Percentiles rank a stretch among this genome's conserved stretches.
These are phyloP conservation scores for Friedmanniomyces simplex DNA, from an alignment of 495 filamentous ascomycete genomes.

Conservation along the genomic window DNA sequence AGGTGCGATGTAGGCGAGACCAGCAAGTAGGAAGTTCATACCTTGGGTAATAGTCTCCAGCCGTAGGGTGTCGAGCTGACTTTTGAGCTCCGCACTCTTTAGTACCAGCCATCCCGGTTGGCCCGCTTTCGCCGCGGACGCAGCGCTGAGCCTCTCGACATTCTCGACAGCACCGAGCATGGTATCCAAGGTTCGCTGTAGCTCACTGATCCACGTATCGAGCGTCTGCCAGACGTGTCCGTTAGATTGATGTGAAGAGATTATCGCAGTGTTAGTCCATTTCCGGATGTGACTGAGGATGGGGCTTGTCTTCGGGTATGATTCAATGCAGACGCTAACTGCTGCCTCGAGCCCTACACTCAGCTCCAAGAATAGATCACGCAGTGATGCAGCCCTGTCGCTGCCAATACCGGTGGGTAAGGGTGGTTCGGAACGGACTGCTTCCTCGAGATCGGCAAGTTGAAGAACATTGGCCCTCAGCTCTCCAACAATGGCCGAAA, in stretches of 20 bases:
- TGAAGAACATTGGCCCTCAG: slow-evolving; percentile 7
- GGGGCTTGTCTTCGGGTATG: background rate
- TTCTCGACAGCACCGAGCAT: slow-evolving; percentile 30
- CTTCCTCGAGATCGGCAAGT: slow-evolving; percentile 5
- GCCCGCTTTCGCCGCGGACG: background rate
- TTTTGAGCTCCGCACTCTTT: background rate
- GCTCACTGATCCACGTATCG: background rate
- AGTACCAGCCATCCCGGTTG: slow-evolving; percentile 4
- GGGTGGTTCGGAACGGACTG: slow-evolving; percentile 1
- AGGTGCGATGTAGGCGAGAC: background rate
- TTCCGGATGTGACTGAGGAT: background rate
- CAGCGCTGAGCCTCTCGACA: slow-evolving; percentile 17
- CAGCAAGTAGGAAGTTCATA: background rate
- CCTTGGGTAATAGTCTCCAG: background rate
- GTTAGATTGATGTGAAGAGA: background rate
- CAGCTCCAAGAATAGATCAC: background rate
- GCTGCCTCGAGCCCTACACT: background rate
- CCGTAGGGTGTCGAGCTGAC: background rate
- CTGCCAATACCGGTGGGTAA: slow-evolving; percentile 13
- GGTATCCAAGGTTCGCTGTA: slow-evolving; percentile 14
- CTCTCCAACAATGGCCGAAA: slow-evolving; percentile 11
- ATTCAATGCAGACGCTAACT: background rate
- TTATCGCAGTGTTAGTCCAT: background rate
- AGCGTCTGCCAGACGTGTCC: background rate
- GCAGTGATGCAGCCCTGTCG: background rate